phyloP scores from a whole-genome alignment of 176 grass and related monocot species.

The Otatea glauca region DNA sequence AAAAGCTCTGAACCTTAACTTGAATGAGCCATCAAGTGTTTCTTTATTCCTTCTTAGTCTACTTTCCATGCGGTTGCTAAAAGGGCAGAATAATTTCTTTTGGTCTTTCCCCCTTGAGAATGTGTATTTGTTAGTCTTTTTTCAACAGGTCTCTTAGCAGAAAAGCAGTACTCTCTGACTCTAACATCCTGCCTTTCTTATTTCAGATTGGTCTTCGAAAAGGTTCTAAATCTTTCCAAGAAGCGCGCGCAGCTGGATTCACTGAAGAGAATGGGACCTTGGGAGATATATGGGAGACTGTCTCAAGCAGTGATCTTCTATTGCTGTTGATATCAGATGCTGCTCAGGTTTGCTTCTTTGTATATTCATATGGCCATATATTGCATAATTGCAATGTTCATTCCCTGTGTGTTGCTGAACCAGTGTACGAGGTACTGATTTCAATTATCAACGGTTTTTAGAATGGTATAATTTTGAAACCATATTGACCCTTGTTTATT shows the following conservation, averaged over 20 bases:
- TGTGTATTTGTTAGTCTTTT: conserved; percentile 9
- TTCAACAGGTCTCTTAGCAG: neutral
- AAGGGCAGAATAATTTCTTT: neutral
- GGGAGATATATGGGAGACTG: conserved; percentile 83
- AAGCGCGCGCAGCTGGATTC: conserved; percentile 70
- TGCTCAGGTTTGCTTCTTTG: conserved; percentile 66
- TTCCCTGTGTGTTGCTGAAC: neutral
- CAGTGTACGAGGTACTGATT: neutral
- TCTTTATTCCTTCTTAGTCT: neutral
- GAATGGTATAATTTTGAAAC: neutral
- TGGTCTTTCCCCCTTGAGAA: neutral
- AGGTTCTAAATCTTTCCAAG: conserved; percentile 78
- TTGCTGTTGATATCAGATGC: conserved; percentile 85
- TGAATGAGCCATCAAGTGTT: neutral
- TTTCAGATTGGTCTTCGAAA: conserved; percentile 81
- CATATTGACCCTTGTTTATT: neutral
- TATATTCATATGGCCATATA: conserved; percentile 14
- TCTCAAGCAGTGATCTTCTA: conserved; percentile 73
- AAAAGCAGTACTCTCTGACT: neutral
- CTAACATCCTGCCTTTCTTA: neutral
- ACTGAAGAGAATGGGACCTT: conserved; percentile 77
- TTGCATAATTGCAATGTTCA: neutral
- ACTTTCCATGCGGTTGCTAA: neutral
- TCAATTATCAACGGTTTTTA: conserved; percentile 2
- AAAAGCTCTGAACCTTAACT: neutral